Base-by-base conservation (phyloP, 371 early-diverging fungal genomes). In the Actinomortierella ambigua region DNA sequence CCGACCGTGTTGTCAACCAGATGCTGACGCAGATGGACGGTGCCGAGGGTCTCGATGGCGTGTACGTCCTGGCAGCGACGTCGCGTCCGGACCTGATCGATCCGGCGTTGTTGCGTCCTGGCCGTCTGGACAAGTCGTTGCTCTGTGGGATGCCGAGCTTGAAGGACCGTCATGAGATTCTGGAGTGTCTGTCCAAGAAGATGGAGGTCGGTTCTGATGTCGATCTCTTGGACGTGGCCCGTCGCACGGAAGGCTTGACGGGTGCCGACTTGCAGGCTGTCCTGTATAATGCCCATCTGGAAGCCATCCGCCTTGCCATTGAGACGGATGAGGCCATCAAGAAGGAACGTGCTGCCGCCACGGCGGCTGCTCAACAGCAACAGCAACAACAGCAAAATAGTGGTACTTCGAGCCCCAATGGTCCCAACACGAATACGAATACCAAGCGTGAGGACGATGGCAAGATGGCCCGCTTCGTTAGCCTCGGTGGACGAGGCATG, bases 41-140 rank as follows among this genome's bases (percentile, higher is more conserved):
- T 63, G 91, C 98, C 14, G 96, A 97, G 71, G 93, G 92, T 2
- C 75, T 93, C 28, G 88, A 92, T 48, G 94, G 93, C 39, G 94
- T 97, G 20, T 95, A 91, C 77, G 95, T 95, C 0, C 82, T 99
- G 34, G 98, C 96, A 18, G 97, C 98, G 0, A 99, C 98, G 9
- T 95, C 95, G 82, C 93, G 97, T n/a, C 98, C 99, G 29, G 99
- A 99, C 69, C 87, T 98, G n/a, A 90, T 99, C 56, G 99, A 99
- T 79, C 93, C 96, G 26, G 99, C 99, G 0, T 84, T 99, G 61
- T 84, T 96, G 43, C 90, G 99, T 28, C 99, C 99, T 27, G 99
- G 99, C 34, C 93, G 99, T 63, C 93, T 99, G 57, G 99, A 99
- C 80, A 96, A 98, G 77, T 89, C 92, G 7, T 63, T 98, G 18